Percentiles rank a stretch among this genome's conserved stretches.
Conservation (phyloP, 2,329 filamentous ascomycete genomes). For the Epichloe bromicola region DNA sequence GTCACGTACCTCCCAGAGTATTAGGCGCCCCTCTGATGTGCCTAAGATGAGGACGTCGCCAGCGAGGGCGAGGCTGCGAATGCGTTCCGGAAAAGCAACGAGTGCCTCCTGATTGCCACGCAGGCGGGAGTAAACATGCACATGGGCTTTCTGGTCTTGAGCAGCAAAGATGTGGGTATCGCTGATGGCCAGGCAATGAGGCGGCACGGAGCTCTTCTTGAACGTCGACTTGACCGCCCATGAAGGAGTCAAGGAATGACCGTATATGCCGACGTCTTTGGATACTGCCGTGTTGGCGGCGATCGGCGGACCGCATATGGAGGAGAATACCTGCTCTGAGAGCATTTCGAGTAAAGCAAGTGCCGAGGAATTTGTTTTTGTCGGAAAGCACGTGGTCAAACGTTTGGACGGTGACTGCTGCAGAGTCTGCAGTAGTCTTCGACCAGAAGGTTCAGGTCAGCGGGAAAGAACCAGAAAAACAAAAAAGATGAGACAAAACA, state of each 20-base stretch:
- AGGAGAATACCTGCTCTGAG: conserved; percentile 46
- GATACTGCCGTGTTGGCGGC: conserved; percentile 49
- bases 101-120: conserved; percentile 80
- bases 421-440: not conserved
- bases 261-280: conserved; percentile 78
- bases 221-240: conserved; percentile 63
- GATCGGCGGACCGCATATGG: conserved; percentile 43
- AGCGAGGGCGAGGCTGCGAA: conserved; percentile 63
- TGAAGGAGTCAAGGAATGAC: conserved; percentile 69
- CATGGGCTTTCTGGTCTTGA: conserved; percentile 79
- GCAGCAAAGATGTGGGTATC: conserved; percentile 79
- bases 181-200: conserved; percentile 69
- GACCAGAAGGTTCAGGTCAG: not conserved
- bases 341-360: conserved; percentile 29
- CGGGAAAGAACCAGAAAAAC: not conserved
- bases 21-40: conserved; percentile 71
- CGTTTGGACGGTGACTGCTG: not conserved
- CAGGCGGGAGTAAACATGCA: conserved; percentile 80
- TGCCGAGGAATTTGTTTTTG: not conserved
- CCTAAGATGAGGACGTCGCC: conserved; percentile 66
- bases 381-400: not conserved
- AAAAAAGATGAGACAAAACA: not conserved
- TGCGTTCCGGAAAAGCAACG: conserved; percentile 76
- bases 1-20: conserved; percentile 74
- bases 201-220: conserved; percentile 81